Evolutionary conservation across 2,329 filamentous ascomycete genomes (phyloP).

Genomic region (Monosporascus ibericus): DNA sequence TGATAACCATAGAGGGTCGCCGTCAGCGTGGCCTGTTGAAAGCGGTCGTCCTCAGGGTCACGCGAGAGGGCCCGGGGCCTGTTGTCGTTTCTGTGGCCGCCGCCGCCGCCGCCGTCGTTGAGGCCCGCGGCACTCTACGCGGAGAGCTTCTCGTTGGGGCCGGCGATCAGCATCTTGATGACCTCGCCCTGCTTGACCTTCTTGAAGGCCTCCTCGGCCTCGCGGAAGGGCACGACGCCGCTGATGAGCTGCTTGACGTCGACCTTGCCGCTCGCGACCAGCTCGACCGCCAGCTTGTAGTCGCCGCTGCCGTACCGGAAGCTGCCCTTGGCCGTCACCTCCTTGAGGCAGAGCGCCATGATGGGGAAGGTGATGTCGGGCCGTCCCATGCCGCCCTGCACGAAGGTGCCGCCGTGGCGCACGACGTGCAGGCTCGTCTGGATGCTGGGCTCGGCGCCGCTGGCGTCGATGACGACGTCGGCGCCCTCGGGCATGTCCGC

Average conservation of each 20-base stretch:
- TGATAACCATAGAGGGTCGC: too few relatives aligned
- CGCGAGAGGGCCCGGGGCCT: too few relatives aligned
- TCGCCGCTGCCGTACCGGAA: conserved; percentile 89
- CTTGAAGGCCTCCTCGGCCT: conserved; percentile 81
- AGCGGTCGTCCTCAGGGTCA: too few relatives aligned
- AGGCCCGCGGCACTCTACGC: too few relatives aligned
- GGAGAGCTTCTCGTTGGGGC: conserved; percentile 53
- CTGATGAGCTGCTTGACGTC: conserved; percentile 80
- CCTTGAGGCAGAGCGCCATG: conserved; percentile 82
- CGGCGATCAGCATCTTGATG: conserved; percentile 63
- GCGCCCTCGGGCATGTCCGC: conserved; percentile 61
- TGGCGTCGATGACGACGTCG: conserved; percentile 76
- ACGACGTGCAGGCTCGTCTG: conserved; percentile 68
- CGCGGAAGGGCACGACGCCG: conserved; percentile 66
- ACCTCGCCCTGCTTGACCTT: conserved; percentile 80
- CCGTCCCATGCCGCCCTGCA: conserved; percentile 88
- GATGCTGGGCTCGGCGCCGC: conserved; percentile 71
- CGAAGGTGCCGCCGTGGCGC: conserved; percentile 66
- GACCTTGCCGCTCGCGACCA: conserved; percentile 67
- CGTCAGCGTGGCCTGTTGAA: too few relatives aligned
- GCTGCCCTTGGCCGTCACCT: conserved; percentile 78
- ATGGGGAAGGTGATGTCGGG: conserved; percentile 87
- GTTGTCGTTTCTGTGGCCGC: too few relatives aligned
- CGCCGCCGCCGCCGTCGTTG: too few relatives aligned
- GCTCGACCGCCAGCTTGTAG: conserved; percentile 74